Evolutionary conservation across 345 rosid genomes (phyloP), one percentile per base, ranked within the genome.

Genomic region (Eucalyptus leucophloia): DNA sequence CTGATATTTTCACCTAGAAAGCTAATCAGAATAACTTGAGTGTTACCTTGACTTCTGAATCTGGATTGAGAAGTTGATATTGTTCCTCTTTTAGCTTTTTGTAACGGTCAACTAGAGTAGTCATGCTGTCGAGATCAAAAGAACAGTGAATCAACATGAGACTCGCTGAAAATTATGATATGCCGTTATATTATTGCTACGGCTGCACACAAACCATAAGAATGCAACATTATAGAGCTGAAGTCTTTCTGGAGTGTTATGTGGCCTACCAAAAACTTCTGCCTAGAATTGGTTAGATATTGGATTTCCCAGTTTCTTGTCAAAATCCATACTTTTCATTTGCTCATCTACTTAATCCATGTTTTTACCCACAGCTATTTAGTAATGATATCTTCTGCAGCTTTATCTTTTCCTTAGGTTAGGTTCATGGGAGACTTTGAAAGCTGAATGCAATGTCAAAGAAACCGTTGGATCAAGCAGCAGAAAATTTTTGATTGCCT

Each of bases 11-110:
- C 14, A 56, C 62, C 28, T 19, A 37, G 83, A 72, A 72, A 77
- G 47, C 47, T 40, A 40, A 77, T 5, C 14, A 40, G 83, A 77
- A 77, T 40, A 37, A 77, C 28, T 37, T 21, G 83, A 77, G 47
- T 77, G 47, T 13, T 94, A 96, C 99, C 98, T 94, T 95, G 67
- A 93, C 54, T 92, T 96, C 99, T 14, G 97, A 93, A 69, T 95
- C 94, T 37, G 93, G 95, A 92, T 93, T 94, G 90, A 91, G 18
- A 58, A 92, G 91, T 91, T 92, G 96, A 56, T 92, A 91, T 19
- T 91, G 89, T 88, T 94, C 96, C 92, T 95, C 96, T 90, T 94
- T 96, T 54, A 91, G 90, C 89, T 91, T 95, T 91, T 91, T 94
- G 95, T 95, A 96, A 88, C 96, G 96, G 24, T 95, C 96, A 56